phyloP scores from a whole-genome alignment of 257 asterid species.

The Solanum paucissectum region DNA sequence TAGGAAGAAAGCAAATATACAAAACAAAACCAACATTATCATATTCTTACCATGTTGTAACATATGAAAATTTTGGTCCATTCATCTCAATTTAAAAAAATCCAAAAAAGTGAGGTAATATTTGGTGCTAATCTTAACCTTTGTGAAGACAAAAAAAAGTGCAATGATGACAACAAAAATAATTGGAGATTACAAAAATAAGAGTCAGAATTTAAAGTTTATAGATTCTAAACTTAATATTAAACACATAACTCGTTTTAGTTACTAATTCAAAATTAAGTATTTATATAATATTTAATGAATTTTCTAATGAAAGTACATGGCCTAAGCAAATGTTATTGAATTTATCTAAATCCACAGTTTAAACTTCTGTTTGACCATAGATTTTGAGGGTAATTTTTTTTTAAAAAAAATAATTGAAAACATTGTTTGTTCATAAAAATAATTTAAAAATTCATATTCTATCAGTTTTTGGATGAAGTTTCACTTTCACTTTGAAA shows the following conservation, averaged over 20 bases:
- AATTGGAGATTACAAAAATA: background rate
- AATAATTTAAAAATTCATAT: too few species aligned
- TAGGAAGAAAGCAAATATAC: background rate
- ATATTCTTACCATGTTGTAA: background rate
- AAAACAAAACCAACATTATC: background rate
- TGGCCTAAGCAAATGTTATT: background rate
- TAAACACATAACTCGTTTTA: background rate
- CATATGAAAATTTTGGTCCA: background rate
- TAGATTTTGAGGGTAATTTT: background rate
- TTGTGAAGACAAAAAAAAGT: background rate
- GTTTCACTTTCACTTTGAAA: background rate
- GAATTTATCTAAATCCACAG: background rate
- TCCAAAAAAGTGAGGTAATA: background rate
- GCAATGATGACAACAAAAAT: background rate
- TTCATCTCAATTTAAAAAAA: background rate
- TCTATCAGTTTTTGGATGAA: background rate
- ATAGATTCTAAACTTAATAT: background rate
- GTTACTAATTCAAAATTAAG: background rate
- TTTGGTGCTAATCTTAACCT: background rate
- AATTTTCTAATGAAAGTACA: background rate
- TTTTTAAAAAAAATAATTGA: too few species aligned
- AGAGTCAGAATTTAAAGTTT: background rate
- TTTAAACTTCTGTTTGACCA: background rate
- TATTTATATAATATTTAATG: background rate
- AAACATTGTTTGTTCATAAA: background rate